These are phyloP conservation scores for Xanthoceras sorbifolium DNA, from an alignment of 345 rosid species.

Conservation along the genomic window DNA sequence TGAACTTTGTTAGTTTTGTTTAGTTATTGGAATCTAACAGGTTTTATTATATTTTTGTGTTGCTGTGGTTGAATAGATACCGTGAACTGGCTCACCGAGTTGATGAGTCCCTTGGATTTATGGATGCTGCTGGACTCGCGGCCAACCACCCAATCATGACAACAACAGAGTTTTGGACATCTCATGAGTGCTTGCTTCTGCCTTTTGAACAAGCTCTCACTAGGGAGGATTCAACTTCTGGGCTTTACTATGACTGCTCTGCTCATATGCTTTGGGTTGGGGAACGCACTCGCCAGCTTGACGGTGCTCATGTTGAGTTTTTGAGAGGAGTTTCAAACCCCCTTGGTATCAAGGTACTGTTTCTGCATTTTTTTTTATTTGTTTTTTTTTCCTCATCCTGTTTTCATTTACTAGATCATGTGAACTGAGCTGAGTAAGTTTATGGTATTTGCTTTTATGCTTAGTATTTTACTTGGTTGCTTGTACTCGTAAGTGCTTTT, in stretches of 20 bases:
- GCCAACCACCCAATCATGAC: conserved; percentile 39
- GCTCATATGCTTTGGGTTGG: conserved; percentile 52
- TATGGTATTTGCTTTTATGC: not conserved
- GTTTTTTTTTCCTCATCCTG: not conserved
- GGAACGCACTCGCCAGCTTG: conserved; percentile 46
- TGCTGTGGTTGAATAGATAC: conserved; percentile 26
- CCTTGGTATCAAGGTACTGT: conserved; percentile 40
- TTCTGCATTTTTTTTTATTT: not conserved
- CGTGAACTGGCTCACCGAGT: conserved; percentile 45
- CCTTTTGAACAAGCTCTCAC: conserved; percentile 47
- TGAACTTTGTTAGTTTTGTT: not conserved
- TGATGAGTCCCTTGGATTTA: conserved; percentile 44
- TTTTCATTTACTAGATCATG: not conserved
- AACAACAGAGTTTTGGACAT: conserved; percentile 42
- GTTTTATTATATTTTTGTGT: conserved; percentile 1
- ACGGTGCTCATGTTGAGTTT: conserved; percentile 47
- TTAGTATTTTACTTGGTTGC: not conserved
- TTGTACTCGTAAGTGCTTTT: not conserved
- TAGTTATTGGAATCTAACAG: not conserved
- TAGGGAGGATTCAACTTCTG: conserved; percentile 45
- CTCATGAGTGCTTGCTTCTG: conserved; percentile 47
- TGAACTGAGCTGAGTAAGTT: not conserved
- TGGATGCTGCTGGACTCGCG: conserved; percentile 45
- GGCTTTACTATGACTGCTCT: conserved; percentile 46
- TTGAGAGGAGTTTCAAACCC: conserved; percentile 46